Conservation (phyloP, 169 alveolate species). For the Haemoproteus tartakovskyi region DNA sequence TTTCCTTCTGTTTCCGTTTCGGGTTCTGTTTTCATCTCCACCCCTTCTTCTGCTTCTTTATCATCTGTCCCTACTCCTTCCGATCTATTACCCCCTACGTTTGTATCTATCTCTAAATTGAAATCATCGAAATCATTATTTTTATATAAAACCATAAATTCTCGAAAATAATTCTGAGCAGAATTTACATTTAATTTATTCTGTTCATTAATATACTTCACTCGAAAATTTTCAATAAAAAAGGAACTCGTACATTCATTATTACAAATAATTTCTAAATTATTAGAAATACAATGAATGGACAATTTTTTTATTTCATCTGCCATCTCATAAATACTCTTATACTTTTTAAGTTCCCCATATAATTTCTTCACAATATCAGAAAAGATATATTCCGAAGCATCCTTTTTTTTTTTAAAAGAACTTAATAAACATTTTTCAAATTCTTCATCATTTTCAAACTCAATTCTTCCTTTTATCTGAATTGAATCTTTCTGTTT, state of each 20-base stretch:
- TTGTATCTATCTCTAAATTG: conserved; percentile 43
- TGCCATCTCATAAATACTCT: conserved; percentile 54
- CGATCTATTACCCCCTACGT: background rate
- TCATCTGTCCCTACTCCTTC: background rate
- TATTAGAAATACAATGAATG: conserved; percentile 11
- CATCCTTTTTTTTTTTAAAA: conserved; percentile 14
- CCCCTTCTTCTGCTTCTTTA: background rate
- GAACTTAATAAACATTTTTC: conserved; percentile 29
- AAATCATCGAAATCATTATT: conserved; percentile 38
- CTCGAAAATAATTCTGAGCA: conserved; percentile 43
- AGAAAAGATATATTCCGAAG: conserved; percentile 20
- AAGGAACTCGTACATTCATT: conserved; percentile 62
- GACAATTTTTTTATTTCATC: conserved; percentile 47
- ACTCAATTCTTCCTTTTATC: conserved; percentile 23
- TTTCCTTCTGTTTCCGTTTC: background rate
- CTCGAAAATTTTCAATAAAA: conserved; percentile 42
- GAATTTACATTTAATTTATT: conserved; percentile 16
- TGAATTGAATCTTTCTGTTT: background rate
- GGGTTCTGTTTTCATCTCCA: no score
- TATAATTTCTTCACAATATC: conserved; percentile 25
- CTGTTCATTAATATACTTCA: conserved; percentile 55
- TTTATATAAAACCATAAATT: conserved; percentile 41
- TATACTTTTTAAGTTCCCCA: conserved; percentile 26
- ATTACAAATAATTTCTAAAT: conserved; percentile 44
- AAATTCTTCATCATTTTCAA: conserved; percentile 61